A percentile compares a stretch with the other conserved stretches of the same genome.
phyloP scores from a whole-genome alignment of 108 stramenopile genomes.

The Mediolabrus comicus region DNA sequence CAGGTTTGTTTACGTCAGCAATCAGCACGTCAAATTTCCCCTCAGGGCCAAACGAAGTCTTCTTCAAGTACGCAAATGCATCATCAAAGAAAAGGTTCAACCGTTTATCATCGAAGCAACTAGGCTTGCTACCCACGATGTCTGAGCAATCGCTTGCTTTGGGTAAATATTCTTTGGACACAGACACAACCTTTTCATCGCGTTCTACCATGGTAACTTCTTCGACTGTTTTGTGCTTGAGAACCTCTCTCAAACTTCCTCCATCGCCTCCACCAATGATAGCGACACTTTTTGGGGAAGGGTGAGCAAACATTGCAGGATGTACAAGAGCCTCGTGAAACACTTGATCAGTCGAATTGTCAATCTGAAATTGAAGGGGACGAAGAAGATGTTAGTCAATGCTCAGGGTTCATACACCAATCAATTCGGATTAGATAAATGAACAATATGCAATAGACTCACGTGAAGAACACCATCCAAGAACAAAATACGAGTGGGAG shows the following conservation, averaged over 20 bases:
- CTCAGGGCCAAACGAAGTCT: constrained; percentile 15
- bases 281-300: constrained; percentile 77
- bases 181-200: constrained; percentile 69
- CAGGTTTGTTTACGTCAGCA: constrained; percentile 79
- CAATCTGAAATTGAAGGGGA: constrained; percentile 36
- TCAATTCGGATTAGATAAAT: neutral
- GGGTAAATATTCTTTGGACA: constrained; percentile 72
- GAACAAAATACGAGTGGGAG: constrained; percentile 67
- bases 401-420: neutral
- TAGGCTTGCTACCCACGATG: constrained; percentile 66
- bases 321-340: constrained; percentile 93
- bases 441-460: neutral
- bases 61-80: constrained; percentile 33
- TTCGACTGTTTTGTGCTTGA: constrained; percentile 88
- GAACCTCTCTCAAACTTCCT: constrained; percentile 86
- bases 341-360: constrained; percentile 54
- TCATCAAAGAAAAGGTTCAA: constrained; percentile 58
- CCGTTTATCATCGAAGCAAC: constrained; percentile 71
- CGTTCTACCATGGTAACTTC: constrained; percentile 84
- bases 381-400: neutral
- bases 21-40: constrained; percentile 78
- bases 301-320: constrained; percentile 89
- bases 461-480: constrained; percentile 68
- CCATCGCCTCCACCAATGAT: constrained; percentile 90
- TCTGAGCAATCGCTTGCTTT: constrained; percentile 62